Base-by-base conservation (phyloP, 1,284 basidiomycete species). In the Lignosus rhinocerotis region DNA sequence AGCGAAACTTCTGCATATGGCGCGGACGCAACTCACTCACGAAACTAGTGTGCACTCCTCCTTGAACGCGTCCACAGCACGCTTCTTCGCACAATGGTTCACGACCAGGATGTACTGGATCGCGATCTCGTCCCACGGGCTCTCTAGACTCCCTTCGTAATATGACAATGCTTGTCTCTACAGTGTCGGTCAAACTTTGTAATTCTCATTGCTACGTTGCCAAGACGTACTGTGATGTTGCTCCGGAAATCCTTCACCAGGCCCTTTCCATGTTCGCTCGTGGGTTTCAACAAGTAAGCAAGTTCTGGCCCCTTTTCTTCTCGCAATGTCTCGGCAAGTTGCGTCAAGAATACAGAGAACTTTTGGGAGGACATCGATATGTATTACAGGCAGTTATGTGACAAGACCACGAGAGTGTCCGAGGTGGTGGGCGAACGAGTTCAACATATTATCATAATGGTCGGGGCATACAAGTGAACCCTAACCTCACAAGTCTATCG, bases 41-140 rank as follows among this genome's bases (percentile, higher is more conserved):
- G 62, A 67, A 54, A 69, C 61, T 16, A 73, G 63, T 5, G 62
- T 64, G 55, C 66, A 66, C 49, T 92, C 86, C 65, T 92, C 88
- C 66, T 85, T 89, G 72, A 91, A 93, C 42, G 90, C 91, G 49
- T 92, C 90, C 30, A 72, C 77, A 31, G 81, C 79, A 44, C 85
- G 79, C 65, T 84, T 81, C 64, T 83, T 87, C 46, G 83, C 85
- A 41, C 87, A 80, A 70, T 88, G 81, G 46, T 81, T 80, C 57
- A 88, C 86, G 32, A 87, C 85, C 62, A 92, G 73, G 14, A 91
- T 84, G 71, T 92, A 92, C 68, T 90, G 85, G 47, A 92, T 83
- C 6, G 87, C 85, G 64, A 93, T 88, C 56, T 92, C 90, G 62
- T 92, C 90, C 91, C 91, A 93, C 12, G 91, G 90, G 53, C 71